Conservation (phyloP, 179 eudicot genomes). For the Sideroxylon spinosum region DNA sequence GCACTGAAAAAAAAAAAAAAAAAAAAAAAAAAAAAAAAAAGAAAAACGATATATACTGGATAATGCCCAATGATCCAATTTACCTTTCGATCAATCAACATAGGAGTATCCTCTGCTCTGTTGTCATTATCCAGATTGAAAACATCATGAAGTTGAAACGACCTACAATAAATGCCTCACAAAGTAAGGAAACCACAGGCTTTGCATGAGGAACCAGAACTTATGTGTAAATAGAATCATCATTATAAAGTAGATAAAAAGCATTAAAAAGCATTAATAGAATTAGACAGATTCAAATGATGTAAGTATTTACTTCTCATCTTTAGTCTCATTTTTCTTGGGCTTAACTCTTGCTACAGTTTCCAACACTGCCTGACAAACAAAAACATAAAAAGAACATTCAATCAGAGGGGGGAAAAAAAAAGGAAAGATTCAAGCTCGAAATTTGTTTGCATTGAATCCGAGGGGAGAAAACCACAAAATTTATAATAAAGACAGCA, state of each 20-base stretch:
- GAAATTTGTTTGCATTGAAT: neutral
- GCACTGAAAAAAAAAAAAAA: neutral
- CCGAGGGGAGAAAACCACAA: slow-evolving; percentile 12
- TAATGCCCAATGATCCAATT: slow-evolving; percentile 12
- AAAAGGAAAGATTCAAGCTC: neutral
- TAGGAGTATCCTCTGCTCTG: slow-evolving; percentile 78
- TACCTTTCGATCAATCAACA: slow-evolving; percentile 88
- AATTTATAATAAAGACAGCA: neutral
- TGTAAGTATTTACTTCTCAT: slow-evolving; percentile 64
- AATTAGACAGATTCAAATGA: slow-evolving; percentile 1
- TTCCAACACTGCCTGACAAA: slow-evolving; percentile 83
- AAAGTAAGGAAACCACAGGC: neutral
- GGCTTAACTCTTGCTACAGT: slow-evolving; percentile 96
- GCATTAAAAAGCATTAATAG: slow-evolving; percentile 5
- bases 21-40: too few relatives aligned
- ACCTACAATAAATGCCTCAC: slow-evolving; percentile 32
- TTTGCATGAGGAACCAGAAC: neutral
- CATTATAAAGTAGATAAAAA: neutral
- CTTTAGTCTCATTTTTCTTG: slow-evolving; percentile 93
- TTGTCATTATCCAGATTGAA: slow-evolving; percentile 89
- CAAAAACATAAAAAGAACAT: slow-evolving; percentile 15
- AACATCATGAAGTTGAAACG: slow-evolving; percentile 84
- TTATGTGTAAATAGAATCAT: neutral
- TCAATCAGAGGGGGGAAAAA: neutral
- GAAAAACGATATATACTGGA: neutral